phyloP scores from a whole-genome alignment of 352 stramenopile species.

The Blastocystis sp. region DNA sequence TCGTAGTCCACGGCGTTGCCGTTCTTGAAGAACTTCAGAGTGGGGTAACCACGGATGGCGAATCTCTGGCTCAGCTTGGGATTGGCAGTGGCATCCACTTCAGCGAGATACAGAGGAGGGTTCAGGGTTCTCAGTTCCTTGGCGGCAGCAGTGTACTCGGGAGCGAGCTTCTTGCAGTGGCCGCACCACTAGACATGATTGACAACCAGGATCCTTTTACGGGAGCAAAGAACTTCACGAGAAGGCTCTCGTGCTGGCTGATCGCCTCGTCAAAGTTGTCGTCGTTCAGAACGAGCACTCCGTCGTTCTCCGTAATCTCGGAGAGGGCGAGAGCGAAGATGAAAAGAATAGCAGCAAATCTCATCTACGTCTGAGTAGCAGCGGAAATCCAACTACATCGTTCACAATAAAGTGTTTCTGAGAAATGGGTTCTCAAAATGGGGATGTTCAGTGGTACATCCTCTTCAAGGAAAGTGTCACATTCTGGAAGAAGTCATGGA shows the following conservation, averaged over 20 bases:
- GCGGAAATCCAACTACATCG: background rate
- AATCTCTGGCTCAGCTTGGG: slow-evolving; percentile 81
- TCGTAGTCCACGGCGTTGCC: slow-evolving; percentile 80
- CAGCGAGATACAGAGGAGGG: slow-evolving; percentile 68
- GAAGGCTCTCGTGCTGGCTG: slow-evolving; percentile 79
- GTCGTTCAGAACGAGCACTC: slow-evolving; percentile 85
- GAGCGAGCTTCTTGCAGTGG: slow-evolving; percentile 84
- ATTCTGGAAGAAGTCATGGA: background rate
- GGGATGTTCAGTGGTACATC: background rate
- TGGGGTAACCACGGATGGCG: slow-evolving; percentile 82
- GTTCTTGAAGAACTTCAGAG: slow-evolving; percentile 87
- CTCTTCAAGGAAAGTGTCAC: background rate
- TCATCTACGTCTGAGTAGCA: slow-evolving; percentile 44
- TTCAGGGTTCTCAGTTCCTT: slow-evolving; percentile 80
- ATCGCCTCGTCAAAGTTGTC: slow-evolving; percentile 86
- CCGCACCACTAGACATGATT: slow-evolving; percentile 77
- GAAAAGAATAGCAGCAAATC: slow-evolving; percentile 68
- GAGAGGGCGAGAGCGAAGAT: slow-evolving; percentile 57
- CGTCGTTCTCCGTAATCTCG: slow-evolving; percentile 80
- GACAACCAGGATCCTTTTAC: slow-evolving; percentile 28
- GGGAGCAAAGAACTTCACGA: slow-evolving; percentile 86
- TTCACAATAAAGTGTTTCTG: background rate
- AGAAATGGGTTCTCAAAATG: background rate
- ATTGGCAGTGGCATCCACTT: slow-evolving; percentile 81
- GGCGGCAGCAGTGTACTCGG: slow-evolving; percentile 83